These are phyloP conservation scores for Saturnispora mendoncae DNA, from an alignment of 805 yeast species.

Conservation along the genomic window DNA sequence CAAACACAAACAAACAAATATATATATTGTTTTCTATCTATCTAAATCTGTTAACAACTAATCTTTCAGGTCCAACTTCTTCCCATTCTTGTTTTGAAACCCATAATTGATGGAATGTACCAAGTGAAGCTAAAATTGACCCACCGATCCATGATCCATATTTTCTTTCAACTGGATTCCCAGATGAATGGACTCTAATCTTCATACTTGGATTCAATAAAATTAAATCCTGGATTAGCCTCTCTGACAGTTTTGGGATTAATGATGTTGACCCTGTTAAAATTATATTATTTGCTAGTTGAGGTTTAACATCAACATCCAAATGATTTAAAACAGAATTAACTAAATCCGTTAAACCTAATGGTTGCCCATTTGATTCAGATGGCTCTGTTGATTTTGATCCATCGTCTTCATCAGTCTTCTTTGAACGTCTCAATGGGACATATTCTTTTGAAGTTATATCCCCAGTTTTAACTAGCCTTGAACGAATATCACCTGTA, in stretches of 20 bases:
- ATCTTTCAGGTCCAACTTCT: slow-evolving; percentile 78
- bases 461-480: slow-evolving; percentile 23
- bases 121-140: slow-evolving; percentile 75
- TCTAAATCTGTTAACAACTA: slow-evolving; percentile 76
- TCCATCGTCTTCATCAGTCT: slow-evolving; percentile 30
- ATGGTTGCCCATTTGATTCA: slow-evolving; percentile 15
- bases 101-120: slow-evolving; percentile 94
- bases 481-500: slow-evolving; percentile 43
- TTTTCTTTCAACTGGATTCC: slow-evolving; percentile 66
- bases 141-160: slow-evolving; percentile 91
- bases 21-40: slow-evolving; percentile 23
- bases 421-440: slow-evolving; percentile 56
- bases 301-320: slow-evolving; percentile 78
- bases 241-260: slow-evolving; percentile 72
- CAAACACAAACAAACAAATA: not conserved
- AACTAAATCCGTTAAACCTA: slow-evolving; percentile 50
- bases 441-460: slow-evolving; percentile 52
- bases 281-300: slow-evolving; percentile 80
- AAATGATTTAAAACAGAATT: slow-evolving; percentile 46
- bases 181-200: slow-evolving; percentile 74
- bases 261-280: slow-evolving; percentile 79
- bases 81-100: slow-evolving; percentile 80
- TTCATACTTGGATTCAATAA: slow-evolving; percentile 74
- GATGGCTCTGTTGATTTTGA: slow-evolving; percentile 13
- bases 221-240: slow-evolving; percentile 63